These are phyloP conservation scores for Bullera alba DNA, from an alignment of 768 basidiomycete species.

Conservation along the genomic window DNA sequence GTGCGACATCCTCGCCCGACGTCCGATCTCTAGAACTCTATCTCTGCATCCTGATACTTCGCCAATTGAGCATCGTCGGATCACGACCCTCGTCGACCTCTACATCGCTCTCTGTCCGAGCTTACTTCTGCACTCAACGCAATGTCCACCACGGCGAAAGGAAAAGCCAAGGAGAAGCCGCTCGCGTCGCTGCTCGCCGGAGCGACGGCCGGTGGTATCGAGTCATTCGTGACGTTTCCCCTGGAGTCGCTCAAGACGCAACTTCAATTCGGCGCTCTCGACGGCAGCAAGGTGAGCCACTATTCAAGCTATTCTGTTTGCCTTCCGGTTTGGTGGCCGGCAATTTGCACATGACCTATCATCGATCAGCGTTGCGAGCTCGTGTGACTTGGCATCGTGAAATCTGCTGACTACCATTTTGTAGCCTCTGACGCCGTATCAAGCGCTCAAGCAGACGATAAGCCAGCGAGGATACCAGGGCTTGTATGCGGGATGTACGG, in stretches of 20 bases:
- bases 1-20: no score
- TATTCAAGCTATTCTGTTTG: no score
- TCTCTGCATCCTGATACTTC: no score
- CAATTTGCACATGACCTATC: no score
- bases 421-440: constrained; percentile 62
- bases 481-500: constrained; percentile 87
- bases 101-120: neutral
- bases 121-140: neutral
- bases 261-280: constrained; percentile 64
- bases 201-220: constrained; percentile 82
- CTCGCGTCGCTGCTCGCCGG: constrained; percentile 83
- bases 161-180: constrained; percentile 59
- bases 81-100: no score
- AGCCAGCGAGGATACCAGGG: constrained; percentile 68
- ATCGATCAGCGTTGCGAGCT: no score
- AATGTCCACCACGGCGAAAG: constrained; percentile 12
- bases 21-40: no score
- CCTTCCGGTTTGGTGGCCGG: no score
- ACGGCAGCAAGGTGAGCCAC: constrained; percentile 30
- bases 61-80: no score
- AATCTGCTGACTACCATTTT: neutral
- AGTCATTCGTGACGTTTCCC: constrained; percentile 75
- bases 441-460: constrained; percentile 69
- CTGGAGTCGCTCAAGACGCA: constrained; percentile 91
- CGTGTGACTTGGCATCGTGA: no score